Conservation (phyloP, 805 yeast species). For the Groenewaldozyma salmanticensis region DNA sequence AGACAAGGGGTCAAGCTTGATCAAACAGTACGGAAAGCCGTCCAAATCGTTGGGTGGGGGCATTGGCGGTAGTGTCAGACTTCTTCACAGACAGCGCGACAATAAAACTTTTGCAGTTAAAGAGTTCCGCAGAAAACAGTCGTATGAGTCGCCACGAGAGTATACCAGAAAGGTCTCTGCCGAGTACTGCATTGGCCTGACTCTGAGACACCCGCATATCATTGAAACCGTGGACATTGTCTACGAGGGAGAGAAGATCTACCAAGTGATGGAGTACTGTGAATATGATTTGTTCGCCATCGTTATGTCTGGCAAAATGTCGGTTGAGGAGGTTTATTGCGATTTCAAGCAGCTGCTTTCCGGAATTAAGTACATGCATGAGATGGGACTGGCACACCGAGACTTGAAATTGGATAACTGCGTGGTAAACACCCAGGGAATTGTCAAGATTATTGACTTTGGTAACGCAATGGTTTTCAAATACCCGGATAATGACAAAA, state of each 20-base stretch:
- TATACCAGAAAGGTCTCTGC: constrained; percentile 88
- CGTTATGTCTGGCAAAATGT: constrained; percentile 89
- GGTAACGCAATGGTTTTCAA: constrained; percentile 89
- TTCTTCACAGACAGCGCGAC: constrained; percentile 61
- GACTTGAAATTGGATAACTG: constrained; percentile 90
- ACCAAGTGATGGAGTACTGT: constrained; percentile 92
- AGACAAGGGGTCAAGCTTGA: constrained; percentile 19
- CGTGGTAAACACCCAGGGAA: constrained; percentile 72
- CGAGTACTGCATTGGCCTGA: constrained; percentile 88
- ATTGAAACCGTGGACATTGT: constrained; percentile 87
- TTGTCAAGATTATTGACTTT: constrained; percentile 84
- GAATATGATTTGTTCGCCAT: constrained; percentile 89
- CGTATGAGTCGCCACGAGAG: constrained; percentile 68
- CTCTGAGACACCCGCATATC: constrained; percentile 81
- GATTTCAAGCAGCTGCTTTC: constrained; percentile 80
- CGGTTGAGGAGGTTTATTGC: constrained; percentile 67
- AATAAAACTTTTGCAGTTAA: constrained; percentile 78
- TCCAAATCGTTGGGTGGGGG: constrained; percentile 91
- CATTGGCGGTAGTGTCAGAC: constrained; percentile 84
- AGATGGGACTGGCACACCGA: constrained; percentile 81
- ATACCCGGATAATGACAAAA: constrained; percentile 67
- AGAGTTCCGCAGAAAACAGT: constrained; percentile 72
- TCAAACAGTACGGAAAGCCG: constrained; percentile 67
- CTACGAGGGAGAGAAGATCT: constrained; percentile 75
- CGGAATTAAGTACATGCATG: constrained; percentile 74